These are phyloP conservation scores for Ampelomyces quisqualis DNA, from an alignment of 2,329 filamentous ascomycete genomes.

Conservation along the genomic window DNA sequence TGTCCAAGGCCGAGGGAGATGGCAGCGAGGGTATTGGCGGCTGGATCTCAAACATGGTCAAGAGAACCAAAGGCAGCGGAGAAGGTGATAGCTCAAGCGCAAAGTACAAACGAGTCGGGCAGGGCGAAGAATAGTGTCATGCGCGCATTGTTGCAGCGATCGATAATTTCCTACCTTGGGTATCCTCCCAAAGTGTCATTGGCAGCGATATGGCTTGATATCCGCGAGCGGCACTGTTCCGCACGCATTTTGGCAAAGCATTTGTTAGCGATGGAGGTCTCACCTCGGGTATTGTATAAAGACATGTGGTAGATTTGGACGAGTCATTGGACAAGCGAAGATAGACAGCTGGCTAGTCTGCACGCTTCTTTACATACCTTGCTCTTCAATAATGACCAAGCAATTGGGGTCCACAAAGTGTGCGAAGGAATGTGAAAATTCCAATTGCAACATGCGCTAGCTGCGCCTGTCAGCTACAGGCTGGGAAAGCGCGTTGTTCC, in stretches of 20 bases:
- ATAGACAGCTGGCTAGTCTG: no score
- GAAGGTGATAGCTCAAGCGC: slow-evolving; percentile 47
- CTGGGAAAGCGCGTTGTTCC: no score
- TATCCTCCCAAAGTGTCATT: slow-evolving; percentile 16
- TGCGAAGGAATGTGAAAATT: no score
- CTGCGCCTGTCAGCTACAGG: no score
- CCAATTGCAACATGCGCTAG: no score
- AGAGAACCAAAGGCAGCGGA: slow-evolving; percentile 51
- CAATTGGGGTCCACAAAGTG: no score
- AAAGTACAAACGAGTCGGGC: slow-evolving; percentile 50
- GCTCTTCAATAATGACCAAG: no score
- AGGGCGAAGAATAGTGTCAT: slow-evolving; percentile 38
- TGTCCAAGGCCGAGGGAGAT: slow-evolving; percentile 28
- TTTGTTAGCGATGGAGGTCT: slow-evolving; percentile 17
- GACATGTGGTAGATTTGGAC: slow-evolving; percentile 1
- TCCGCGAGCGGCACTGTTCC: slow-evolving; percentile 21
- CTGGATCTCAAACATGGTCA: slow-evolving; percentile 69
- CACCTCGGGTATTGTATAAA: slow-evolving; percentile 18
- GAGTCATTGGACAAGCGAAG: slow-evolving; percentile 5
- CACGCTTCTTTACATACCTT: no score
- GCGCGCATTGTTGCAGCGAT: slow-evolving; percentile 8
- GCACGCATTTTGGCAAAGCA: slow-evolving; percentile 29
- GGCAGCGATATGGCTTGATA: slow-evolving; percentile 28
- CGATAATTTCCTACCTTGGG: slow-evolving; percentile 25
- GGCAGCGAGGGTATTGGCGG: slow-evolving; percentile 61